phyloP scores from a whole-genome alignment of 495 filamentous ascomycete species.

The Lasiosphaeria hispida region DNA sequence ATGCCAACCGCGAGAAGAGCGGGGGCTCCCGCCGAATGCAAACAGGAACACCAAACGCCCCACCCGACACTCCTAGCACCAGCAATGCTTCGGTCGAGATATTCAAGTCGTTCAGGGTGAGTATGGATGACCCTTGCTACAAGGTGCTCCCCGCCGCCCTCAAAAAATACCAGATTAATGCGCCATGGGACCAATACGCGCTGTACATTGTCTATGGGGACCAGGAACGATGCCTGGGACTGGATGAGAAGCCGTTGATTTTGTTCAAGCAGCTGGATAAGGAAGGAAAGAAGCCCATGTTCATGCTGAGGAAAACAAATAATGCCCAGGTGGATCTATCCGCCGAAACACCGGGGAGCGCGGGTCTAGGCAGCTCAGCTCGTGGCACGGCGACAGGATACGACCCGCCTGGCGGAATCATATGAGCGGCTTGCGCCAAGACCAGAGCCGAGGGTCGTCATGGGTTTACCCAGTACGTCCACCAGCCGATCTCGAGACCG shows the following conservation, averaged over 20 bases:
- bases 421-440: slow-evolving; percentile 32
- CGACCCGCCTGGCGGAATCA: slow-evolving; percentile 56
- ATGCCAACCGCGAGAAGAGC: slow-evolving; percentile 42
- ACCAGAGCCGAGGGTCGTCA: neutral
- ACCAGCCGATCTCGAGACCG: too few species aligned
- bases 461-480: too few species aligned
- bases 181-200: slow-evolving; percentile 94
- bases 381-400: slow-evolving; percentile 37
- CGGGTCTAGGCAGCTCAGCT: slow-evolving; percentile 38
- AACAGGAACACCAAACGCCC: slow-evolving; percentile 33
- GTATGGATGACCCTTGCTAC: slow-evolving; percentile 95
- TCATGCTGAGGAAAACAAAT: slow-evolving; percentile 81
- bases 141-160: slow-evolving; percentile 94
- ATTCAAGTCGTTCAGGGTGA: slow-evolving; percentile 96
- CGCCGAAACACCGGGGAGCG: slow-evolving; percentile 44
- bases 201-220: slow-evolving; percentile 98
- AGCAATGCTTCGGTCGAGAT: slow-evolving; percentile 72
- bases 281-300: slow-evolving; percentile 98
- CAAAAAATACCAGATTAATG: slow-evolving; percentile 97
- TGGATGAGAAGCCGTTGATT: slow-evolving; percentile 90
- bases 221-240: slow-evolving; percentile 86
- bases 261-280: slow-evolving; percentile 96
- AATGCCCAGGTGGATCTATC: slow-evolving; percentile 39
- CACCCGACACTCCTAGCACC: slow-evolving; percentile 46
- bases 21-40: slow-evolving; percentile 46